Conservation (phyloP, 768 basidiomycete genomes). For the Collybiopsis luxurians region DNA sequence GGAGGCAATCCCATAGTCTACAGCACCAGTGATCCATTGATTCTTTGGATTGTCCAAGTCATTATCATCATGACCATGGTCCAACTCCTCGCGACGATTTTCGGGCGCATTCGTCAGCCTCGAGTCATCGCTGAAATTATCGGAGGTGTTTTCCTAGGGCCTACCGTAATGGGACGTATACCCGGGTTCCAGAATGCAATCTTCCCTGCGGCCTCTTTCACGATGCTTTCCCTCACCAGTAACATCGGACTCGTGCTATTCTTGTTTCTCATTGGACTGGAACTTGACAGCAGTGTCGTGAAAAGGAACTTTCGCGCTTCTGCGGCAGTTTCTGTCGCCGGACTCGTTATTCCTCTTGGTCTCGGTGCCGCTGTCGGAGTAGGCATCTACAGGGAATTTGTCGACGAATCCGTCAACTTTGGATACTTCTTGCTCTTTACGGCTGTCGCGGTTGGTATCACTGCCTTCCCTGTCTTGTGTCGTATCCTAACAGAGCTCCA, state of each 20-base stretch:
- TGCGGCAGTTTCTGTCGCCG: constrained; percentile 57
- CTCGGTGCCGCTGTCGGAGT: constrained; percentile 74
- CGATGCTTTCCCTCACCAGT: constrained; percentile 66
- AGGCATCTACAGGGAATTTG: constrained; percentile 72
- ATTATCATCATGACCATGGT: constrained; percentile 80
- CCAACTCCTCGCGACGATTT: constrained; percentile 63
- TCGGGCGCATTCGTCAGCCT: constrained; percentile 78
- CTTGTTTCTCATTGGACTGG: constrained; percentile 82
- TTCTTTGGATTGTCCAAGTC: constrained; percentile 75
- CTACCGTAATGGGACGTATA: constrained; percentile 74
- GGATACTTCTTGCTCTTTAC: constrained; percentile 86
- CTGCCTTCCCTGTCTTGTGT: constrained; percentile 80
- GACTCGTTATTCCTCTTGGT: constrained; percentile 76
- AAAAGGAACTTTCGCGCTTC: constrained; percentile 61
- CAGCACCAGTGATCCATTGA: constrained; percentile 64
- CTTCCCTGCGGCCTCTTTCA: constrained; percentile 51
- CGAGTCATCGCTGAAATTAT: constrained; percentile 94
- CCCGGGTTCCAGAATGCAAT: constrained; percentile 64
- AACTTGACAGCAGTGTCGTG: constrained; percentile 74
- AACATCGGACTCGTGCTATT: constrained; percentile 76
- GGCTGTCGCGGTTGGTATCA: constrained; percentile 80
- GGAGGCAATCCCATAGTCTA: constrained; percentile 71
- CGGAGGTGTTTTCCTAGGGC: constrained; percentile 84
- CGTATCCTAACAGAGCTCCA: constrained; percentile 82
- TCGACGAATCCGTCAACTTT: constrained; percentile 54